A percentile compares a stretch with the other conserved stretches of the same genome.
phyloP scores from a whole-genome alignment of 2,329 filamentous ascomycete genomes.

The Cyphellophora attinorum region DNA sequence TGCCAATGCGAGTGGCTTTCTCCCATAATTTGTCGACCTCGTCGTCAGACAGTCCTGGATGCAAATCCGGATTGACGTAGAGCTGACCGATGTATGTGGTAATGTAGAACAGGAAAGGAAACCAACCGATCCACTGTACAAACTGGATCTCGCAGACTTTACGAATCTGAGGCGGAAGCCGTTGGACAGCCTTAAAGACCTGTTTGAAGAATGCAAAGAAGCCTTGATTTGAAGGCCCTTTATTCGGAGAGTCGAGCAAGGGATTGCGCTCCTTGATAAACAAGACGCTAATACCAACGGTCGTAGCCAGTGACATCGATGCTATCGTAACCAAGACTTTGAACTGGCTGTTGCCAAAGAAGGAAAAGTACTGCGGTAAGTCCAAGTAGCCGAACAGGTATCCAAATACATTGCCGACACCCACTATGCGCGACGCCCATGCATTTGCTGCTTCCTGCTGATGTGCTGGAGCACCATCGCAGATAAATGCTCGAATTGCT shows the following conservation, averaged over 20 bases:
- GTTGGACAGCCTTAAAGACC: slow-evolving; percentile 65
- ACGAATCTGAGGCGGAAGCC: slow-evolving; percentile 70
- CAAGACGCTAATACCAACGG: slow-evolving; percentile 60
- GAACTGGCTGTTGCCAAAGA: slow-evolving; percentile 81
- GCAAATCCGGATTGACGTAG: slow-evolving; percentile 74
- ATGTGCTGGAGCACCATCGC: slow-evolving; percentile 83
- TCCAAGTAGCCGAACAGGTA: slow-evolving; percentile 81
- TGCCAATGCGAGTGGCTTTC: slow-evolving; percentile 74
- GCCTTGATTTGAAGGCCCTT: slow-evolving; percentile 46
- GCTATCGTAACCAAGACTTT: slow-evolving; percentile 85
- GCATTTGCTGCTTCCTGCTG: slow-evolving; percentile 91
- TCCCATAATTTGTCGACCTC: slow-evolving; percentile 77
- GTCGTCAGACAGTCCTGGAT: slow-evolving; percentile 63
- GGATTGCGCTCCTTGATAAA: slow-evolving; percentile 73
- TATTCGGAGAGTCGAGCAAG: slow-evolving; percentile 55
- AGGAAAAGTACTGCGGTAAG: slow-evolving; percentile 64
- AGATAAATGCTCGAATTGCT: slow-evolving; percentile 80
- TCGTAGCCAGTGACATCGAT: slow-evolving; percentile 59
- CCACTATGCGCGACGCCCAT: slow-evolving; percentile 81
- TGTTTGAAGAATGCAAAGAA: slow-evolving; percentile 69
- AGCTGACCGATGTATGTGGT: slow-evolving; percentile 91
- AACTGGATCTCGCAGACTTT: slow-evolving; percentile 76
- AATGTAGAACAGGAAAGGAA: slow-evolving; percentile 90
- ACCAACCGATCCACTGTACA: slow-evolving; percentile 90
- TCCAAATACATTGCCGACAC: slow-evolving; percentile 81